Evolutionary conservation across 257 asterid species (phyloP), one percentile per base, ranked within the genome.

Genomic region (Solanum habrochaites): DNA sequence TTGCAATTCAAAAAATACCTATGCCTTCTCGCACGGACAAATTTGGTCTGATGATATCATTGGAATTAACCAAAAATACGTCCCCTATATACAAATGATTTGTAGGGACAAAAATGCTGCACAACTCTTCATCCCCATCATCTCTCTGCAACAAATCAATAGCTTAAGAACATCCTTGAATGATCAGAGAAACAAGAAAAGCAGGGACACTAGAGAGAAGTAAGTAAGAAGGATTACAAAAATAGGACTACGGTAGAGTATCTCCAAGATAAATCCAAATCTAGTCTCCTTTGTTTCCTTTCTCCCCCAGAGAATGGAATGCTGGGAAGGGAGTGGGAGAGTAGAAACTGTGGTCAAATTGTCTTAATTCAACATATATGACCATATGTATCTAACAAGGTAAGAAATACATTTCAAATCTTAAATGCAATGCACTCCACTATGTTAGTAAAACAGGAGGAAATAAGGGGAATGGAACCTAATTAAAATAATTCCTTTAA

Each of bases 81-180:
- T 95, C 98, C 56, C 98, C 98, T 29, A 95, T 95, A 89, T 95
- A 95, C 82, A 95, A 89, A 91, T 95, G 98, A 90, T 95, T 95
- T 80, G 98, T 95, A 73, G 98, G 98, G 87, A 95, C 97, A 35
- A 91, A 95, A 83, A 95, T 94, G 69, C 96, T 93, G 91, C 96
- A 95, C 85, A 95, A 82, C 87, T 94, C 98, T 90, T 95, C 98
- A 86, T 95, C 98, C 75, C 96, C 97, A 4, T 87, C 69, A 37
- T 94, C 96, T 87, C 93, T 95, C 98, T 93, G 97, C 90, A 89
- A 89, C 84, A 62, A 86, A 87, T 60, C 84, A 87, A 87, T 47
- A 67, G 88, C 72, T 23, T 23, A 25, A 64, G 58, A 83, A 20
- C 23, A 58, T 16, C 31, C 39, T 83, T 40, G 18, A 69, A 62